phyloP scores from a whole-genome alignment of 2,329 filamentous ascomycete species.

The Pseudophaeomoniella oleicola region DNA sequence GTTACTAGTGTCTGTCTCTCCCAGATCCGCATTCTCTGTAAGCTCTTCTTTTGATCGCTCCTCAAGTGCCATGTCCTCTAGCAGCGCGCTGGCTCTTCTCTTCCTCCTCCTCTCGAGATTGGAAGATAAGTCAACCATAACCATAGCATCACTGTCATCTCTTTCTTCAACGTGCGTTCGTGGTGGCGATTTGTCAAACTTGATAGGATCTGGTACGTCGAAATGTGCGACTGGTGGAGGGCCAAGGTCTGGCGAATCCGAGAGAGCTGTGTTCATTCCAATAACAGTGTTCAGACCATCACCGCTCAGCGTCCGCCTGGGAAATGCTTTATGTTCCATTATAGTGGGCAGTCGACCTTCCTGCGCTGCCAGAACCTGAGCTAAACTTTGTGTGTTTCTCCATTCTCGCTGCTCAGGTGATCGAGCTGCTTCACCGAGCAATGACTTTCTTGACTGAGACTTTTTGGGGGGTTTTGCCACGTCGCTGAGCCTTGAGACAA shows the following conservation, averaged over 20 bases:
- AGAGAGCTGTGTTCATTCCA: constrained; percentile 11
- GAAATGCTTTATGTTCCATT: constrained; percentile 43
- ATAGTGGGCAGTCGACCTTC: constrained; percentile 40
- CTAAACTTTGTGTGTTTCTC: background rate
- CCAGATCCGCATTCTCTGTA: too few species aligned
- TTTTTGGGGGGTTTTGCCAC: constrained; percentile 9
- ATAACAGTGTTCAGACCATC: constrained; percentile 20
- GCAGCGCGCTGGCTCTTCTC: constrained; percentile 34
- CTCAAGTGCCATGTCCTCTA: constrained; percentile 22
- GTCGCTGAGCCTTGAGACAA: constrained; percentile 40
- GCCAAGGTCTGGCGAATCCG: constrained; percentile 17
- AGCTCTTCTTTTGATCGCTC: background rate
- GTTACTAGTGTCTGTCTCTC: too few species aligned
- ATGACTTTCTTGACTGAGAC: constrained; percentile 5
- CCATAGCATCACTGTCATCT: constrained; percentile 15
- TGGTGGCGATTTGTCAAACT: constrained; percentile 21
- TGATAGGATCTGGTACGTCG: constrained; percentile 32
- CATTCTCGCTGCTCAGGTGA: constrained; percentile 6
- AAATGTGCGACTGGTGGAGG: constrained; percentile 40
- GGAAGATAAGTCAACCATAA: constrained; percentile 23
- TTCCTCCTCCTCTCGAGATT: constrained; percentile 39
- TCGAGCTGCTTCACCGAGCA: constrained; percentile 8
- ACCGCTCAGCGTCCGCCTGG: constrained; percentile 37
- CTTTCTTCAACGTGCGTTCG: constrained; percentile 7
- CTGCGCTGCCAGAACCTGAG: constrained; percentile 1